Evolutionary conservation across 768 basidiomycete genomes (phyloP).

Genomic region (Flagelloscypha sp.): DNA sequence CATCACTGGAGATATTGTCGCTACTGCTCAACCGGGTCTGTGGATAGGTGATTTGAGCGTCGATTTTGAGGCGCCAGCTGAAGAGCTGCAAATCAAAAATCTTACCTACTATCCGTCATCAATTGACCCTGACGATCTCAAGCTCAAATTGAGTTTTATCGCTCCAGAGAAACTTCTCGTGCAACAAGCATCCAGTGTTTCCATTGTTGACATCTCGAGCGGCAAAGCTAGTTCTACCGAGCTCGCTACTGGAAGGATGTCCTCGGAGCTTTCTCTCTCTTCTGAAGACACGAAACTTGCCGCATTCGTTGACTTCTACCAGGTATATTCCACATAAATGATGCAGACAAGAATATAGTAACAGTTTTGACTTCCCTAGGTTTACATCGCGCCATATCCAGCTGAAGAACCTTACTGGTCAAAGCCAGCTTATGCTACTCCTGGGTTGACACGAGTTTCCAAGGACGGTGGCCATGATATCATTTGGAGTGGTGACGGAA

Average conservation of each 20-base stretch:
- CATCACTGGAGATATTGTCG: slow-evolving; percentile 56
- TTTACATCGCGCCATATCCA: too few species aligned
- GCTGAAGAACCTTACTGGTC: slow-evolving; percentile 52
- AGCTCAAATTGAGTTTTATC: slow-evolving; percentile 48
- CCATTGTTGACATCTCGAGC: slow-evolving; percentile 41
- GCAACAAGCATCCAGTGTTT: slow-evolving; percentile 44
- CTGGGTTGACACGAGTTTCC: slow-evolving; percentile 52
- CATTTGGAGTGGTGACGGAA: slow-evolving; percentile 55
- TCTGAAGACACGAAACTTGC: slow-evolving; percentile 26
- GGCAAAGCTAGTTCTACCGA: slow-evolving; percentile 28
- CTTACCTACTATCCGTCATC: slow-evolving; percentile 44
- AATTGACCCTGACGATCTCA: slow-evolving; percentile 33
- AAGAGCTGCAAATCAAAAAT: slow-evolving; percentile 31
- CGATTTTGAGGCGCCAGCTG: slow-evolving; percentile 24
- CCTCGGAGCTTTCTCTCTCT: slow-evolving; percentile 46
- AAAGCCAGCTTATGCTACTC: slow-evolving; percentile 59
- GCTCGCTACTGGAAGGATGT: slow-evolving; percentile 49
- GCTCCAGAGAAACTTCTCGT: slow-evolving; percentile 50
- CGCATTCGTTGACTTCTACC: slow-evolving; percentile 64
- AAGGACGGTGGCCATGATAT: slow-evolving; percentile 73
- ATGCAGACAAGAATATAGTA: slow-evolving; percentile 29
- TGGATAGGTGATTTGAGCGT: slow-evolving; percentile 56
- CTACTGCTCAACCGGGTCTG: slow-evolving; percentile 54
- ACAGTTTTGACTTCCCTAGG: too few species aligned
- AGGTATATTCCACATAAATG: slow-evolving; percentile 56